Base-by-base conservation (phyloP, 257 asterid species). In the Eucommia ulmoides region DNA sequence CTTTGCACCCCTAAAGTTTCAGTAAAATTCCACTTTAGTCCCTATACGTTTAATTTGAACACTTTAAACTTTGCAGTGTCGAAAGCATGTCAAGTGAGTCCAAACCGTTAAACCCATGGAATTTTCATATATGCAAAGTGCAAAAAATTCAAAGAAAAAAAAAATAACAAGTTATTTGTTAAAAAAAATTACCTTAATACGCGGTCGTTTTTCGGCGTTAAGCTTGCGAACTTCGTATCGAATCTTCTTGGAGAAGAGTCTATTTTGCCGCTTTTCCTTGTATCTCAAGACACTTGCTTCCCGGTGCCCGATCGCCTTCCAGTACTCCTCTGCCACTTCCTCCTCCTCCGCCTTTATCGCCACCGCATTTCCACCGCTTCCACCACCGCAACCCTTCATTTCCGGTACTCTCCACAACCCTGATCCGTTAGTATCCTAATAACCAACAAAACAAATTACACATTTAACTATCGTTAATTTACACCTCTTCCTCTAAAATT, bases 131-230 rank as follows among this genome's bases (percentile, higher is more conserved):
- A n/a, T n/a, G n/a, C n/a, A n/a, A n/a, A n/a, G n/a, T n/a, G n/a
- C n/a, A n/a, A n/a, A n/a, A n/a, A n/a, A n/a, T n/a, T n/a, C n/a
- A n/a, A n/a, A n/a, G n/a, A n/a, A n/a, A n/a, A 16, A 41, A 29
- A 48, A 11, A 23, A 33, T 19, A 1, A 2, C 20, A 18, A 23
- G 8, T 29, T 7, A 29, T 29, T 29, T 29, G 12, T 29, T 6
- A 12, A 29, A 6, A 29, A 29, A 29, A 29, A 6, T 29, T 6
- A 29, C 38, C 97, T 88, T 88, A 41, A 81, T 49, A n/a, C 97
- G 93, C 49, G 97, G 97, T 35, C 97, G 93, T 33, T 84, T 88
- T 51, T 88, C 93, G 0, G 97, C 97, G 42, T 88, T 83, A 50
- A 78, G 83, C 60, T 88, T 88, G 29, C 97, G 51, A 51, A 88